A percentile compares a stretch with the other conserved stretches of the same genome.
phyloP scores from a whole-genome alignment of 768 basidiomycete species.

The Xerocomellus intermedius region DNA sequence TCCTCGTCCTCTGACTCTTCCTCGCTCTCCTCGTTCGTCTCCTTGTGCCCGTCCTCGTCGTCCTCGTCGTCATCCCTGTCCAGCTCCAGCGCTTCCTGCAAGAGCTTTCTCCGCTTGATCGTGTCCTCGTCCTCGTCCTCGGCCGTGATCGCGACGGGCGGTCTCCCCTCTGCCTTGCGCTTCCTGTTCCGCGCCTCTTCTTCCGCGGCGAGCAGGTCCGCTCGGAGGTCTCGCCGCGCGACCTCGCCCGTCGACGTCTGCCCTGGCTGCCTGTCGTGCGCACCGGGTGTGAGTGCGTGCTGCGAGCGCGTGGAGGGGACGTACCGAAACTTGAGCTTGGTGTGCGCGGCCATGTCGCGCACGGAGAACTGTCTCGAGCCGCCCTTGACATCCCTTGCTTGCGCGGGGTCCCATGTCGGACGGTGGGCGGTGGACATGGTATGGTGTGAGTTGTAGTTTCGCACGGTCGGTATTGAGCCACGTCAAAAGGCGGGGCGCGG shows the following conservation, averaged over 20 bases:
- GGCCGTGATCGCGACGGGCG: conserved; percentile 34
- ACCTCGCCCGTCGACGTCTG: conserved; percentile 83
- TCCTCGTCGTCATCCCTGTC: conserved; percentile 87
- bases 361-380: conserved; percentile 92
- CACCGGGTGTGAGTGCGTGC: neutral
- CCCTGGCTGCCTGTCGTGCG: conserved; percentile 67
- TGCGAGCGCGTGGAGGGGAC: conserved; percentile 12
- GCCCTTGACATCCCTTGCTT: conserved; percentile 88
- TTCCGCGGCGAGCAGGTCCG: conserved; percentile 83
- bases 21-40: conserved; percentile 46
- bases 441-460: neutral
- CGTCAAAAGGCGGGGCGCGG: conserved; percentile 2
- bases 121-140: conserved; percentile 60
- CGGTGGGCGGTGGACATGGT: conserved; percentile 88
- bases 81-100: conserved; percentile 83
- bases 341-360: conserved; percentile 92
- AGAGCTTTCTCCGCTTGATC: conserved; percentile 81
- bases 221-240: conserved; percentile 72
- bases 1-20: conserved; percentile 57
- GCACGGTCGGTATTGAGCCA: conserved; percentile 15
- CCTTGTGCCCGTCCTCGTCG: conserved; percentile 44
- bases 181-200: conserved; percentile 88
- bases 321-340: conserved; percentile 96
- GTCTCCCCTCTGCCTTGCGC: conserved; percentile 80
- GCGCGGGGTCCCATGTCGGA: conserved; percentile 97